Percentiles rank a stretch among this genome's conserved stretches.
phyloP scores from a whole-genome alignment of 352 stramenopile species.

The Phytophthora chlamydospora region DNA sequence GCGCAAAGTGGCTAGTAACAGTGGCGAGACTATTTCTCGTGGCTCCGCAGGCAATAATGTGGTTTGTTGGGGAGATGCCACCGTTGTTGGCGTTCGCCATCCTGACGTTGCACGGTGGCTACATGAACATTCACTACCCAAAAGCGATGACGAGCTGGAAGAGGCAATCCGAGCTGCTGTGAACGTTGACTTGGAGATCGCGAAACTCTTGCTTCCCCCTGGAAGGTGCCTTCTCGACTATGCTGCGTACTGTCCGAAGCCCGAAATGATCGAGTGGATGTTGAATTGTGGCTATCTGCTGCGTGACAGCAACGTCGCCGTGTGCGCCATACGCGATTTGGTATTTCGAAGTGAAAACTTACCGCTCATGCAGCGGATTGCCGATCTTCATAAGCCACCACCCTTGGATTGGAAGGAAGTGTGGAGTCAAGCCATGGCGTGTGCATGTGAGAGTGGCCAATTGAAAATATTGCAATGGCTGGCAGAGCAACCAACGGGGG shows the following conservation, averaged over 20 bases:
- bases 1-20: not conserved
- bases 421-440: too few species aligned
- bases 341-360: not conserved
- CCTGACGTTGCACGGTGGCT: slow-evolving; percentile 1
- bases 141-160: not conserved
- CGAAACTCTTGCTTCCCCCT: not conserved
- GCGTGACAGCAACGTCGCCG: not conserved
- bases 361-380: too few species aligned
- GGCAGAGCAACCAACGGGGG: too few species aligned
- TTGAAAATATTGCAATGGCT: too few species aligned
- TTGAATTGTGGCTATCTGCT: slow-evolving; percentile 6
- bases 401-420: too few species aligned
- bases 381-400: too few species aligned
- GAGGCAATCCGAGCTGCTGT: slow-evolving; percentile 1
- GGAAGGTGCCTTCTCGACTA: slow-evolving; percentile 5
- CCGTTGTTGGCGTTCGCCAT: too few species aligned
- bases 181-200: not conserved
- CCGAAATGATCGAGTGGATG: not conserved
- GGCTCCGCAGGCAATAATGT: not conserved
- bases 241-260: not conserved
- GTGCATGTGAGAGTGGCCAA: too few species aligned
- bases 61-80: too few species aligned
- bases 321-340: not conserved
- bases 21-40: not conserved
- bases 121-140: not conserved